Percentiles rank a stretch among this genome's conserved stretches.
phyloP scores from a whole-genome alignment of 208 protist species.

The Trypanosoma congolense region DNA sequence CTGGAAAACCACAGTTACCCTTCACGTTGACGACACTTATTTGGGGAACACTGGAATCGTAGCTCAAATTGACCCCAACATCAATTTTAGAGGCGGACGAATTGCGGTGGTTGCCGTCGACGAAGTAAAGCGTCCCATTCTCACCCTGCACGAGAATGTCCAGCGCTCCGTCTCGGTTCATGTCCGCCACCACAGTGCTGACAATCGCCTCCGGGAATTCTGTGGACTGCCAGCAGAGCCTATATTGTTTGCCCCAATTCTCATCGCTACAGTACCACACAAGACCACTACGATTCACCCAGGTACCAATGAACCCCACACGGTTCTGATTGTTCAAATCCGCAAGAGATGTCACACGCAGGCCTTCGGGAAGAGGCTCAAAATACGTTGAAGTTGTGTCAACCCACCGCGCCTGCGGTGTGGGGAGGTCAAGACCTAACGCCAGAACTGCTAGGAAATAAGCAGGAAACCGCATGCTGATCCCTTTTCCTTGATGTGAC shows the following conservation, averaged over 20 bases:
- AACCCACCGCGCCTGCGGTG: conserved; percentile 4
- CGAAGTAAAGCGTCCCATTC: conserved; percentile 33
- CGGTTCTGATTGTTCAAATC: conserved; percentile 15
- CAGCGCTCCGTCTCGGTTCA: conserved; percentile 27
- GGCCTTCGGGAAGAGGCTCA: background rate
- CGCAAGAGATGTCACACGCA: conserved; percentile 14
- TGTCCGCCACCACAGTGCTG: conserved; percentile 41
- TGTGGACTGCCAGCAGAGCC: conserved; percentile 12
- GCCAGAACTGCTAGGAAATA: background rate
- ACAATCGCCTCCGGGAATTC: conserved; percentile 28
- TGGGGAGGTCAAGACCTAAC: background rate
- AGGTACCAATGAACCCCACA: conserved; percentile 16
- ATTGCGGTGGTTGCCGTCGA: conserved; percentile 14
- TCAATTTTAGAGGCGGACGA: background rate
- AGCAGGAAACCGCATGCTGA: background rate
- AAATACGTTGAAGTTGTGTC: conserved; percentile 10
- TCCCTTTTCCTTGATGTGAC: conserved; percentile 3
- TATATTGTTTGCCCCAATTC: background rate
- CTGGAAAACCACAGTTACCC: conserved; percentile 14
- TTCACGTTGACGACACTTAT: conserved; percentile 20
- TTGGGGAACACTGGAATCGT: conserved; percentile 11
- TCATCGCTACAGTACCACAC: conserved; percentile 17
- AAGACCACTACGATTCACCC: conserved; percentile 12
- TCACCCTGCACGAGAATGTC: conserved; percentile 43
- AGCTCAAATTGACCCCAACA: background rate